Conservation (phyloP, 306 rosid species). For the Gastrolobium bilobum region DNA sequence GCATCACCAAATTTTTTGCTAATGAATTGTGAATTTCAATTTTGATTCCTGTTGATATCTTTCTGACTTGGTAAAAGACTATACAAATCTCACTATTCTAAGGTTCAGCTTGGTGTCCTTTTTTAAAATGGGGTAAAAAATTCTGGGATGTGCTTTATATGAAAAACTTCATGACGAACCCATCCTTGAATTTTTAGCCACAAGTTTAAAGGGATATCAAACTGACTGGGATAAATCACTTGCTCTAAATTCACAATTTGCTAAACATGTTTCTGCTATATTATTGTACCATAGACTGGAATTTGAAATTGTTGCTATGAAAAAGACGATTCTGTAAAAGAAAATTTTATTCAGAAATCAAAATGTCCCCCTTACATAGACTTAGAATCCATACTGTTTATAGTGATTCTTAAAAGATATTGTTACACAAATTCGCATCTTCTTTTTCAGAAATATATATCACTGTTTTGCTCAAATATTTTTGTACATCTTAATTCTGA, state of each 20-base stretch:
- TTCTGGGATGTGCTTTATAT: not conserved
- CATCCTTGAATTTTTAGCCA: not conserved
- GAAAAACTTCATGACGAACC: not conserved
- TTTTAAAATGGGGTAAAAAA: slow-evolving; percentile 1
- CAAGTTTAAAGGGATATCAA: not conserved
- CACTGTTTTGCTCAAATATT: slow-evolving; percentile 17
- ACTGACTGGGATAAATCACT: not conserved
- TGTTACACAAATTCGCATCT: not conserved
- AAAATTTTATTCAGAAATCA: slow-evolving; percentile 28
- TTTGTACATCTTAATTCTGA: slow-evolving; percentile 23
- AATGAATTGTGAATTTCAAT: slow-evolving; percentile 8
- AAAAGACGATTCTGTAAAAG: slow-evolving; percentile 19
- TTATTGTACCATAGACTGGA: slow-evolving; percentile 11
- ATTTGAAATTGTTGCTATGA: slow-evolving; percentile 17
- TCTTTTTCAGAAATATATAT: not conserved
- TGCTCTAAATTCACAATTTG: slow-evolving; percentile 12
- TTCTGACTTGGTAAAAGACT: not conserved
- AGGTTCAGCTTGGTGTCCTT: slow-evolving; percentile 1
- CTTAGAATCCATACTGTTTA: slow-evolving; percentile 15
- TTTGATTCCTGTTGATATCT: slow-evolving; percentile 6
- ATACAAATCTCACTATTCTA: not conserved
- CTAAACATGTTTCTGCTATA: slow-evolving; percentile 11
- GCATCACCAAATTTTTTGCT: not conserved
- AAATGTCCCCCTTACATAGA: slow-evolving; percentile 17
- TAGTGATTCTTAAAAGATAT: slow-evolving; percentile 8